These are phyloP conservation scores for Boletus pseudopeckii DNA, from an alignment of 768 basidiomycete species.

Conservation along the genomic window DNA sequence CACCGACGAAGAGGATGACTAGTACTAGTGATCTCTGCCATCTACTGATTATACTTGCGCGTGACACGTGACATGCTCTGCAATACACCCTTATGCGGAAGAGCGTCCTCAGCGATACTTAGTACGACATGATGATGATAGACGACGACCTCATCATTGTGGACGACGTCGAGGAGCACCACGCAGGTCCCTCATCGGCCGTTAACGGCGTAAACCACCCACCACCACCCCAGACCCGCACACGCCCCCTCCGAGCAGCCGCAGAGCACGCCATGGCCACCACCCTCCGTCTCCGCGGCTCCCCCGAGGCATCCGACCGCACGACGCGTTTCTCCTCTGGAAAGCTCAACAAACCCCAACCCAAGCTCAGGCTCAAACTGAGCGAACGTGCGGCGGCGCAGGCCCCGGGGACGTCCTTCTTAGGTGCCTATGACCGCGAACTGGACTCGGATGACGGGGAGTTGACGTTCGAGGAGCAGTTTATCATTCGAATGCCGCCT, in stretches of 20 bases:
- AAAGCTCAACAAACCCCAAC: slow-evolving; percentile 48
- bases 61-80: slow-evolving; percentile 17
- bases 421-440: slow-evolving; percentile 91
- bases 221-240: slow-evolving; percentile 16
- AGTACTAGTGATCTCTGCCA: background rate
- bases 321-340: slow-evolving; percentile 54
- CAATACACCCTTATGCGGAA: slow-evolving; percentile 1
- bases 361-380: slow-evolving; percentile 85
- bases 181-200: slow-evolving; percentile 36
- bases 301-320: slow-evolving; percentile 40
- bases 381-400: slow-evolving; percentile 79
- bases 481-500: slow-evolving; percentile 84
- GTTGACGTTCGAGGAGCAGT: slow-evolving; percentile 94
- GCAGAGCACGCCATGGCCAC: slow-evolving; percentile 36
- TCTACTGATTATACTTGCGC: background rate
- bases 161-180: slow-evolving; percentile 50
- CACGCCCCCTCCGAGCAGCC: slow-evolving; percentile 33
- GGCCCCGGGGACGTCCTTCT: slow-evolving; percentile 82
- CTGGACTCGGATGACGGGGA: slow-evolving; percentile 95
- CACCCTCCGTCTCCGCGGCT: slow-evolving; percentile 30
- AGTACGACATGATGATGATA: slow-evolving; percentile 29
- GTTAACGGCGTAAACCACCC: slow-evolving; percentile 24
- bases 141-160: slow-evolving; percentile 64
- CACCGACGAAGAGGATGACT: slow-evolving; percentile 17
- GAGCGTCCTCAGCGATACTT: background rate